phyloP scores from a whole-genome alignment of 441 rosid species.

The Oxalis stricta region DNA sequence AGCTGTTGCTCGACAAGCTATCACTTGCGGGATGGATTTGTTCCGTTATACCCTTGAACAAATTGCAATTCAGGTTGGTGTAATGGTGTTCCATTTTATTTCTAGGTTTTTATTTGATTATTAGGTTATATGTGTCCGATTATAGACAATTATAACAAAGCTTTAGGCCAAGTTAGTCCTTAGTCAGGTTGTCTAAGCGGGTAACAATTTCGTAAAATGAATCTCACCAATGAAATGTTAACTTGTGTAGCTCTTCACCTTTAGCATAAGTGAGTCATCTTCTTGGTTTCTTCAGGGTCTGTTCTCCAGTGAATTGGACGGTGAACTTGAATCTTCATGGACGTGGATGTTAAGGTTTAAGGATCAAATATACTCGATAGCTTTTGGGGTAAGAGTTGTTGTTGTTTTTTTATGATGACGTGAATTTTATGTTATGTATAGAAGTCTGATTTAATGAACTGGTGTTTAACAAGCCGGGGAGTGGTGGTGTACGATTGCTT shows the following conservation, averaged over 20 bases:
- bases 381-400: slow-evolving; percentile 53
- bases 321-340: slow-evolving; percentile 68
- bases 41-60: slow-evolving; percentile 52
- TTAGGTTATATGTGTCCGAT: too few relatives aligned
- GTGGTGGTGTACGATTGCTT: slow-evolving; percentile 65
- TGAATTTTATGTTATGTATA: slow-evolving; percentile 6
- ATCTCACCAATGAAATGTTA: not conserved
- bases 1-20: slow-evolving; percentile 84
- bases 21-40: slow-evolving; percentile 48
- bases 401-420: slow-evolving; percentile 3
- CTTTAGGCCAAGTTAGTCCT: too few relatives aligned
- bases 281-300: slow-evolving; percentile 42
- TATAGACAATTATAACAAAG: too few relatives aligned
- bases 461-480: slow-evolving; percentile 49
- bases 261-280: not conserved
- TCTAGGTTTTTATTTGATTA: not conserved
- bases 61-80: slow-evolving; percentile 56
- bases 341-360: slow-evolving; percentile 71
- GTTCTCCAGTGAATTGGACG: slow-evolving; percentile 54
- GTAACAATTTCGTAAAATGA: too few relatives aligned
- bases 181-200: too few relatives aligned
- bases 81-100: not conserved
- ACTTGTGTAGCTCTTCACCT: not conserved
- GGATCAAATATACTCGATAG: slow-evolving; percentile 66
- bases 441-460: slow-evolving; percentile 21